Evolutionary conservation across 2,329 filamentous ascomycete species (phyloP), one percentile per base, ranked within the genome.

Genomic region (Calonectria naviculata): DNA sequence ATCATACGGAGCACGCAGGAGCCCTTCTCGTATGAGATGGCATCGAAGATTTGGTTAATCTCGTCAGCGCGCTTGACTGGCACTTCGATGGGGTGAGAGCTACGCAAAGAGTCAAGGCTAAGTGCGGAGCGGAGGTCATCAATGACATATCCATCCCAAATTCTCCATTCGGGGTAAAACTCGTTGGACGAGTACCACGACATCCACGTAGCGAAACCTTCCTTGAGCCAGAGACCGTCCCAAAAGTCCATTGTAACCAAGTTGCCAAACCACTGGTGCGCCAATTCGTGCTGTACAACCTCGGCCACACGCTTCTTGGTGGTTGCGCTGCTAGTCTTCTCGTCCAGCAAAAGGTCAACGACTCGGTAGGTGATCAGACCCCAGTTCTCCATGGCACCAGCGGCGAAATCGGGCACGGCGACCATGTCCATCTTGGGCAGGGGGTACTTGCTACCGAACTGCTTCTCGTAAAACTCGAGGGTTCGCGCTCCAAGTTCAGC

Each of bases 371-470:
- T 98, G 76, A 98, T 92, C 64, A 98, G 87, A 81, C 96, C 96
- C 96, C 96, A 98, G 83, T 98, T 98, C 88, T 98, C 95, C 95
- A 98, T 98, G 71, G 95, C 96, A 73, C 96, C 96, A 60, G 95
- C 95, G 62, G 95, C 95, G 82, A 98, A 98, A 82, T 98, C 96
- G 19, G 96, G 96, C 80, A 98, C 95, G 52, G 96, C 80, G 97
- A 98, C 79, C 75, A 81, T 80, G 71, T 81, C 80, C 80, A 81
- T 81, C 72, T 81, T 81, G 44, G 80, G 79, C 13, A 81, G 75
- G 26, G 80, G 80, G 81, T 97, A 98, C 36, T 93, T 87, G 82
- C 92, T 95, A 76, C 94, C 94, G 77, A 98, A 98, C 3, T 95
- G 94, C 85, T 97, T 95, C 84, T 98, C 96, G 85, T 98, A 98